Evolutionary conservation across 2,329 filamentous ascomycete genomes (phyloP), one percentile per base, ranked within the genome.

Genomic region (Fusarium phyllophilum): DNA sequence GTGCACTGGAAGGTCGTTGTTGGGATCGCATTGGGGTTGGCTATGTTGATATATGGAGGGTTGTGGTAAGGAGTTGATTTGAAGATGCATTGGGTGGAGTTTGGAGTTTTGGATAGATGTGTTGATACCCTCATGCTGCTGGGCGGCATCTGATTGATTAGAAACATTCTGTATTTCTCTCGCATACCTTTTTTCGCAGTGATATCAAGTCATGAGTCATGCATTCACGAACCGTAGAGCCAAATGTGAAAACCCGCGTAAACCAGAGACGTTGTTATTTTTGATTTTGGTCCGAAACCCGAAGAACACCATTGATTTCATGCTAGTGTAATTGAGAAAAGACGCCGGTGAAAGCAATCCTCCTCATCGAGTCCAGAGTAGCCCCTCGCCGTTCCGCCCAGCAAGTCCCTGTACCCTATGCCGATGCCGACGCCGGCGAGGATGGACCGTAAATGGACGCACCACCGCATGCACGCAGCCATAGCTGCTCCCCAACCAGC

Each of bases 221-320:
- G 56, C 66, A 73, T 49, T 54, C 51, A 48, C 59, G 45, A 52
- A 69, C 29, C 26, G 18, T 36, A 49, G 38, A 59, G 39, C 38
- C 29, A 59, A 26, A 52, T 24, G 38, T 48, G 24, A 36, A 58
- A 45, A 63, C 57, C 60, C 57, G 51, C 60, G 52, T 49, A 60
- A 64, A 70, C 45, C 49, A 75, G 69, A 72, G 64, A 74, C 70
- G 67, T 77, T 70, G 68, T 70, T 76, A 74, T 70, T 77, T 75
- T 74, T 77, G 17, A 79, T 81, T 69, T 68, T 68, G 65, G 80
- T 81, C 81, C 81, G 79, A 80, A 80, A 82, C 79, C 80, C 82
- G 80, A 77, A 83, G 63, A 82, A 83, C 81, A 83, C 81, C 82
- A 78, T 83, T 83, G 79, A 79, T 82, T 82, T 83, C 82, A 83